phyloP scores from a whole-genome alignment of 352 stramenopile species.

The Globisporangium canariense region DNA sequence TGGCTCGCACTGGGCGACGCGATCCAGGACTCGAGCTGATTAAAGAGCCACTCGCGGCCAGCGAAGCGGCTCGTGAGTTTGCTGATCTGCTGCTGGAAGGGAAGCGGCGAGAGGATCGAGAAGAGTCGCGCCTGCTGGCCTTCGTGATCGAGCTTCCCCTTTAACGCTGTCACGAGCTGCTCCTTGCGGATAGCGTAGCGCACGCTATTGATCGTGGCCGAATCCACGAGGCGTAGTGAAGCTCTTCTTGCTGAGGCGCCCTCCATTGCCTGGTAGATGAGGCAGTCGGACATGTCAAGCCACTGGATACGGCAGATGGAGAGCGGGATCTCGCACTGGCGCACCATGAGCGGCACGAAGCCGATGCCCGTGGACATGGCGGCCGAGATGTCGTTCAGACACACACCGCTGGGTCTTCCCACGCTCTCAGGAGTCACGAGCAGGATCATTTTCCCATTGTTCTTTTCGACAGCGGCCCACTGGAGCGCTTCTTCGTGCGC shows the following conservation, averaged over 20 bases:
- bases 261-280: constrained; percentile 34
- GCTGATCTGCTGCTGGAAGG: constrained; percentile 72
- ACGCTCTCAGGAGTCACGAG: constrained; percentile 72
- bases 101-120: constrained; percentile 60
- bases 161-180: constrained; percentile 54
- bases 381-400: constrained; percentile 72
- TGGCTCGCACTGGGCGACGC: constrained; percentile 26
- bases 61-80: constrained; percentile 62
- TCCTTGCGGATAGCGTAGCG: constrained; percentile 49
- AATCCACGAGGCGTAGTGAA: constrained; percentile 14
- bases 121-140: constrained; percentile 67
- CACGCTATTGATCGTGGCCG: constrained; percentile 37
- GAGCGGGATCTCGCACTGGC: constrained; percentile 69
- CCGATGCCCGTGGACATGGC: constrained; percentile 63
- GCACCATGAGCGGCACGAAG: constrained; percentile 73
- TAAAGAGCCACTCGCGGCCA: constrained; percentile 63
- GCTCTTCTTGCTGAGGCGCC: neutral
- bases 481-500: constrained; percentile 51
- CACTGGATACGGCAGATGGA: constrained; percentile 83
- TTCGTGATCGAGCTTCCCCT: constrained; percentile 68
- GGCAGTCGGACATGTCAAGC: constrained; percentile 70
- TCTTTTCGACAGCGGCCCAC: constrained; percentile 53
- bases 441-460: constrained; percentile 60
- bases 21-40: constrained; percentile 47
- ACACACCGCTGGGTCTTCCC: constrained; percentile 53